A percentile compares a stretch with the other conserved stretches of the same genome.
Conservation (phyloP, 768 basidiomycete genomes). For the Tulasnella sp. region DNA sequence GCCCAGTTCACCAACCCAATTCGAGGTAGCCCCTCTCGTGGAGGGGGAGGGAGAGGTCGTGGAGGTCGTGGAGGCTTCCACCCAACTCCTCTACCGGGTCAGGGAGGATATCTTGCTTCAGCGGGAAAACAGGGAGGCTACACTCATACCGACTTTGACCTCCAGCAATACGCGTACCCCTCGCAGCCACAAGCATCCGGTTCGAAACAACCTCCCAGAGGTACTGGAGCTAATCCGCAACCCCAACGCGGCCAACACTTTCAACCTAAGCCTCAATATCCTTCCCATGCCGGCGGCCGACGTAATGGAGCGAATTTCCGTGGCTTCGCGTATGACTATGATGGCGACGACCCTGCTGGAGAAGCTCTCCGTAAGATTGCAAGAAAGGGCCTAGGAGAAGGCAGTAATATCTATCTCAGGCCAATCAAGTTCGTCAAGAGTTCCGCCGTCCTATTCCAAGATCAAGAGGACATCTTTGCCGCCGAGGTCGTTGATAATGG, state of each 20-base stretch:
- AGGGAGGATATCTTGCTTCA: not conserved
- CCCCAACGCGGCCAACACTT: too few species aligned
- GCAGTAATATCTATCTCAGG: conserved; percentile 42
- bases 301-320: not conserved
- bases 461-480: conserved; percentile 34
- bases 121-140: not conserved
- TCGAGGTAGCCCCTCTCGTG: not conserved
- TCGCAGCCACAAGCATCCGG: not conserved
- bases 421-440: conserved; percentile 61
- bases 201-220: not conserved
- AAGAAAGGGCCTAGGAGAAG: not conserved
- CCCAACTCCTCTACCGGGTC: not conserved
- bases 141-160: not conserved
- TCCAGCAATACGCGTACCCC: not conserved
- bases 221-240: not conserved
- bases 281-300: not conserved
- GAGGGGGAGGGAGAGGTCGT: not conserved
- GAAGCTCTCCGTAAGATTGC: not conserved
- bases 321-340: not conserved
- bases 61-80: not conserved
- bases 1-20: not conserved
- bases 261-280: not conserved
- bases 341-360: not conserved
- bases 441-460: conserved; percentile 46
- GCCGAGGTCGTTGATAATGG: conserved; percentile 35